These are phyloP conservation scores for Castanospermum australe DNA, from an alignment of 306 rosid genomes.

Conservation along the genomic window DNA sequence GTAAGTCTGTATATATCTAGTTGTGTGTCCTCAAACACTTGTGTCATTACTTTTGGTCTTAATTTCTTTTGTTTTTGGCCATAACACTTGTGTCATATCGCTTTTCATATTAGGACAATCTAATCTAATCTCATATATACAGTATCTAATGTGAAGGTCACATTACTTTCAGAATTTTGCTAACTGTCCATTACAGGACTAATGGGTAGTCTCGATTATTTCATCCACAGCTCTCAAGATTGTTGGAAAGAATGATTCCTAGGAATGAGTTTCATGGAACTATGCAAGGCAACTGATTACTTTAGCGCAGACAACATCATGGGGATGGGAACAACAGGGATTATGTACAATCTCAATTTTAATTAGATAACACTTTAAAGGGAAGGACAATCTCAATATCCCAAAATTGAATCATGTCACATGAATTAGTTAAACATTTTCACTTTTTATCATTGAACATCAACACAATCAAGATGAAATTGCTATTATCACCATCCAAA, in stretches of 20 bases:
- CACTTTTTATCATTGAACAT: too few species aligned
- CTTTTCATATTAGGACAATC: not conserved
- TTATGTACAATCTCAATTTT: too few species aligned
- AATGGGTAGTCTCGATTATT: not conserved
- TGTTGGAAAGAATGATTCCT: constrained; percentile 26
- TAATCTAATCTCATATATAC: not conserved
- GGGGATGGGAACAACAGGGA: constrained; percentile 39
- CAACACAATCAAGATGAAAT: too few species aligned
- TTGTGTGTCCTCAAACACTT: not conserved
- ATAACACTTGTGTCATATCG: not conserved
- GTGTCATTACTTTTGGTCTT: not conserved
- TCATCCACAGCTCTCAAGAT: constrained; percentile 17
- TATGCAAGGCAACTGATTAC: constrained; percentile 34
- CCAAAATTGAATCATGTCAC: too few species aligned
- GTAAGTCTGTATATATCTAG: too few species aligned
- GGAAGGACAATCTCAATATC: too few species aligned
- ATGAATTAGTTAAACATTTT: too few species aligned
- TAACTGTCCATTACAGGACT: not conserved
- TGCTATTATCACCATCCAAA: too few species aligned
- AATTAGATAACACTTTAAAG: too few species aligned
- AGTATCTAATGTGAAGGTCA: not conserved
- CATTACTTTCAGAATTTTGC: not conserved
- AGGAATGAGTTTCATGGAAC: constrained; percentile 28
- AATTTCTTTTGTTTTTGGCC: not conserved
- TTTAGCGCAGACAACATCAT: constrained; percentile 29